Conservation (phyloP, 2,329 filamentous ascomycete genomes). For the Clonostachys chloroleuca region DNA sequence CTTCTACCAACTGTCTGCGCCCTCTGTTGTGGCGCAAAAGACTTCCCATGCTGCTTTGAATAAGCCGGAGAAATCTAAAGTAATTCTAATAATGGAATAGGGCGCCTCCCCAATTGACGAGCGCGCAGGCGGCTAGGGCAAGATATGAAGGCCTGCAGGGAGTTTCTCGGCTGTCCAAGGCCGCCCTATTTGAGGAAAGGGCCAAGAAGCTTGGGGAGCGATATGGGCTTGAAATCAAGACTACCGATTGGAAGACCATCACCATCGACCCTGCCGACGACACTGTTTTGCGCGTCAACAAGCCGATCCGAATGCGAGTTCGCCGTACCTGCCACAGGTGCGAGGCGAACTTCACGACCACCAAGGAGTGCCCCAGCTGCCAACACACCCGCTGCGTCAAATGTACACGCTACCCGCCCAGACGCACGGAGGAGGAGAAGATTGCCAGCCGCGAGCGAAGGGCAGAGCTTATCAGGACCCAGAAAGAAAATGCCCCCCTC, state of each 20-base stretch:
- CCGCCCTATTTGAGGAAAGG: slow-evolving; percentile 50
- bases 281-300: slow-evolving; percentile 62
- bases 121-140: slow-evolving; percentile 9
- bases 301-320: slow-evolving; percentile 73
- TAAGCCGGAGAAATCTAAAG: too few species aligned
- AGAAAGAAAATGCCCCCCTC: slow-evolving; percentile 51
- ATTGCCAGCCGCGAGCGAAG: slow-evolving; percentile 46
- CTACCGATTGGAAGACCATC: slow-evolving; percentile 45
- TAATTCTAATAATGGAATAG: not conserved
- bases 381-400: slow-evolving; percentile 76
- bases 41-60: too few species aligned
- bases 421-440: slow-evolving; percentile 53
- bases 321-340: slow-evolving; percentile 80
- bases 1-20: too few species aligned
- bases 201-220: slow-evolving; percentile 50
- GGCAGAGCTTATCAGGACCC: slow-evolving; percentile 45
- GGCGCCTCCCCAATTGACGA: not conserved
- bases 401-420: slow-evolving; percentile 70
- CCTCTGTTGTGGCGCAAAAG: too few species aligned
- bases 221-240: slow-evolving; percentile 51
- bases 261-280: slow-evolving; percentile 34
- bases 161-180: slow-evolving; percentile 36
- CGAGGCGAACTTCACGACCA: slow-evolving; percentile 65
- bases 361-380: slow-evolving; percentile 73
- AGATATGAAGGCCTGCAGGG: slow-evolving; percentile 21